These are phyloP conservation scores for Hapsidospora chrysogenum DNA, from an alignment of 495 filamentous ascomycete species.

Conservation along the genomic window DNA sequence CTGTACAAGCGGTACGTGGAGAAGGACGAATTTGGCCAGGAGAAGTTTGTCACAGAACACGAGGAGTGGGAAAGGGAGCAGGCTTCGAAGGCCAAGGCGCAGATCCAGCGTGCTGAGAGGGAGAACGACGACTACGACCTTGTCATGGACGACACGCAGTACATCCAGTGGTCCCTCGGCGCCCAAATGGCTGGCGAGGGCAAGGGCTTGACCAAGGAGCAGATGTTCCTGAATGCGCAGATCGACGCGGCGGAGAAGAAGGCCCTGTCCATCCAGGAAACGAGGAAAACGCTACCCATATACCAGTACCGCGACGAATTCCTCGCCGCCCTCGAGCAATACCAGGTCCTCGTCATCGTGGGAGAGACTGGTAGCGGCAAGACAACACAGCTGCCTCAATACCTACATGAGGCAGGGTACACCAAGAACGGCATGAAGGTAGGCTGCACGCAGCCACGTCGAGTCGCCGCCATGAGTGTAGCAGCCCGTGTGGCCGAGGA, in stretches of 20 bases:
- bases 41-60: conserved; percentile 83
- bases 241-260: conserved; percentile 79
- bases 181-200: conserved; percentile 49
- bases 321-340: conserved; percentile 52
- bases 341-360: conserved; percentile 70
- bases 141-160: conserved; percentile 76
- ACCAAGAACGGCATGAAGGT: conserved; percentile 58
- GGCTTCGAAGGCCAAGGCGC: conserved; percentile 73
- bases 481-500: conserved; percentile 90
- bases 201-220: conserved; percentile 56
- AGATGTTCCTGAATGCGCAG: conserved; percentile 58
- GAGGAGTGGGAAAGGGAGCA: conserved; percentile 95
- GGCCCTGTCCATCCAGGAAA: conserved; percentile 73
- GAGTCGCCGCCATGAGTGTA: conserved; percentile 94
- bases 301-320: conserved; percentile 66
- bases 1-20: conserved; percentile 87
- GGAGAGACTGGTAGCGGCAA: conserved; percentile 84
- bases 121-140: conserved; percentile 88
- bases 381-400: conserved; percentile 80
- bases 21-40: conserved; percentile 70
- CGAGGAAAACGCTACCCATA: conserved; percentile 78
- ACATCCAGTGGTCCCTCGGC: conserved; percentile 77
- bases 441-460: conserved; percentile 75
- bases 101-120: conserved; percentile 56
- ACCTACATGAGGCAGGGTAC: conserved; percentile 81